A percentile compares a stretch with the other conserved stretches of the same genome.
Conservation (phyloP, 2,329 filamentous ascomycete genomes). For the Venturia pyrina region DNA sequence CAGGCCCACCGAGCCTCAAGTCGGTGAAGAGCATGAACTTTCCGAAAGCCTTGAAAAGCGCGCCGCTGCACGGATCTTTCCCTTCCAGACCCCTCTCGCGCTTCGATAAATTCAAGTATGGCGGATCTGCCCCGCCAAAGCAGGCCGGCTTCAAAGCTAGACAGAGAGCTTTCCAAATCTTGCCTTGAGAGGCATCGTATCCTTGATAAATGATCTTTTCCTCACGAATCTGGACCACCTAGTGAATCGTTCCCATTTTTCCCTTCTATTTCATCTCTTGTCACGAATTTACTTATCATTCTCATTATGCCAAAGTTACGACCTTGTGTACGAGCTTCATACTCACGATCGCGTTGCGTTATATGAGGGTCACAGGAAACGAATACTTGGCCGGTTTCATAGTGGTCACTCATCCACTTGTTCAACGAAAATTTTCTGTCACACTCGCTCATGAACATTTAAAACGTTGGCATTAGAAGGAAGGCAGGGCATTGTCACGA, state of each 20-base stretch:
- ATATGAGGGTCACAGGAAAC: background rate
- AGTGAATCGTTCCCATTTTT: background rate
- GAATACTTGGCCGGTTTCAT: background rate
- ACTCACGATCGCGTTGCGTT: background rate
- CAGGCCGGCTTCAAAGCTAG: background rate
- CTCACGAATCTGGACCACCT: background rate
- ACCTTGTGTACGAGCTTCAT: background rate
- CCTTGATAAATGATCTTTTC: too few species aligned
- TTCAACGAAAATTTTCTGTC: background rate
- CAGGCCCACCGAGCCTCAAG: background rate
- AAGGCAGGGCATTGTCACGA: background rate
- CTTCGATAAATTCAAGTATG: background rate
- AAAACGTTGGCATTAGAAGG: background rate
- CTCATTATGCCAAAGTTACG: background rate
- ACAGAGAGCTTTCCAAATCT: background rate
- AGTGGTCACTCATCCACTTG: background rate
- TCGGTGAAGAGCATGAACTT: background rate
- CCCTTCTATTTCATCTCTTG: background rate
- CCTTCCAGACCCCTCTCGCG: background rate
- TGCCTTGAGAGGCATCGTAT: background rate
- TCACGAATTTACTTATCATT: background rate
- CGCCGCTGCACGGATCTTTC: background rate
- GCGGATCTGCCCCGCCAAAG: background rate
- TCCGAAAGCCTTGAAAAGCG: background rate
- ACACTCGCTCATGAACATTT: background rate